Conservation (phyloP, 345 rosid species). For the Eutrema heterophyllum region DNA sequence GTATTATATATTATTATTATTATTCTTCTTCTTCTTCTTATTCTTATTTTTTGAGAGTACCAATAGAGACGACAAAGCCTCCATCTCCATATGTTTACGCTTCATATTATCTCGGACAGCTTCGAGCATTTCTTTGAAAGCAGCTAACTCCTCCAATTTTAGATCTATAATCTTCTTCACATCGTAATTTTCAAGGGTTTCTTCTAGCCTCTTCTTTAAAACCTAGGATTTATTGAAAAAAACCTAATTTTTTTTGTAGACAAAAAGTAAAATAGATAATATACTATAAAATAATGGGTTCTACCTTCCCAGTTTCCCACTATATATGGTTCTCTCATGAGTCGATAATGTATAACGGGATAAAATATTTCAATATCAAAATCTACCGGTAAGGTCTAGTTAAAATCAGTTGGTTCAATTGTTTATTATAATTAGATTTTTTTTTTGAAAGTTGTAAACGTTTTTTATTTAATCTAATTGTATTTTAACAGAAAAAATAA, state of each 20-base stretch:
- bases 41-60: background rate
- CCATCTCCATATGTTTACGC: background rate
- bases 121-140: background rate
- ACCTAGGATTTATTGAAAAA: background rate
- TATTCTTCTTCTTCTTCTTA: background rate
- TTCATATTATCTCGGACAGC: background rate
- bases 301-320: background rate
- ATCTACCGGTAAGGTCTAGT: background rate
- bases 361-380: background rate
- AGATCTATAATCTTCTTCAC: background rate
- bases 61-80: background rate
- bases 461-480: background rate
- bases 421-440: background rate
- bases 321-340: too few relatives aligned
- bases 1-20: background rate
- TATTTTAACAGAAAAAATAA: background rate
- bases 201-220: background rate
- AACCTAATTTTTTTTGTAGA: background rate
- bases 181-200: background rate
- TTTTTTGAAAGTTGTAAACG: background rate
- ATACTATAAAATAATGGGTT: background rate
- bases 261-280: background rate
- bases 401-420: too few relatives aligned
- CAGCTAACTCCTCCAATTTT: background rate
- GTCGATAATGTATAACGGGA: background rate